Evolutionary conservation across 2,329 filamentous ascomycete genomes (phyloP), one percentile per base, ranked within the genome.

Genomic region (Chrysosporium queenslandicum): DNA sequence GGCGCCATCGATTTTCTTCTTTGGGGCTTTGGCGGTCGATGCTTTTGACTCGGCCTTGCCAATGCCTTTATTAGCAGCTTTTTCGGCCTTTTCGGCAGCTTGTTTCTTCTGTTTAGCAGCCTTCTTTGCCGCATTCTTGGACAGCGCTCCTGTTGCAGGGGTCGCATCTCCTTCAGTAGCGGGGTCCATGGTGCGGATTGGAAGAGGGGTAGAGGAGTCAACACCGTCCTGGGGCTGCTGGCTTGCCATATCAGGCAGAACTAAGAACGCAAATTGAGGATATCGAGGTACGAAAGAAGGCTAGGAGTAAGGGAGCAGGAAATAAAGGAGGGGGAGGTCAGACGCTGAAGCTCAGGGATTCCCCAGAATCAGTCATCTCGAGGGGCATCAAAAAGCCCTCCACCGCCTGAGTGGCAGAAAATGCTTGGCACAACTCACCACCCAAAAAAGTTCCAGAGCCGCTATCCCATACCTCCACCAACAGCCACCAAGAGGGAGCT

Each of bases 1-100:
- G 49, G 78, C 76, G 45, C 78, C 79, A 40, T 81, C 79, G 43
- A 74, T 76, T 70, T 78, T 78, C 66, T 79, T 77, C 61, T 70
- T 71, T 5, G 65, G 56, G n/a, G 66, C 55, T 57, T 75, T 74
- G n/a, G 61, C 57, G 18, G 66, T 56, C 42, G 67, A 63, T 55
- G 70, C 66, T 59, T 74, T 75, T n/a, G 68, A 63, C 56, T 73
- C 72, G 18, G 65, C 52, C 60, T 75, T 74, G 46, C 66, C 68
- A 56, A 65, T 63, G 36, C 69, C 64, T 59, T 72, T 68, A 36
- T 66, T 67, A 4, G 55, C 59, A 6, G 61, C 60, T 54, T 69
- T 68, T 8, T 64, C 62, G 1, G 68, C 69, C 58, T 74, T 71
- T 21, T 68, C 67, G 25, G 65, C 70, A 53, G 65, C 63, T 36